Percentiles rank a stretch among this genome's conserved stretches.
Conservation (phyloP, 1,139 yeast species). For the Saccharomycopsis crataegensis region DNA sequence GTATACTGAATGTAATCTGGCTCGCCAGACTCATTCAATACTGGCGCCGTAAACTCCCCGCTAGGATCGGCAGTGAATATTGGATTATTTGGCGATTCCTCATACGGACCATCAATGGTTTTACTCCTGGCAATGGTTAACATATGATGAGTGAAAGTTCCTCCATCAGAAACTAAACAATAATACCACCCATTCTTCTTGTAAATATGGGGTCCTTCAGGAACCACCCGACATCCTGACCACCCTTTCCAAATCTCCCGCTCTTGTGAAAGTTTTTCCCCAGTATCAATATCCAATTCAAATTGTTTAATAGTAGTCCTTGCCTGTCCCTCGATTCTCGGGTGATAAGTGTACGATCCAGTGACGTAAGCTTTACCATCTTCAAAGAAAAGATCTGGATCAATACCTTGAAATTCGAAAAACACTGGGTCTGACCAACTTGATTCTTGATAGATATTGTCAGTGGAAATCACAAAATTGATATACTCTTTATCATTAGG, state of each 20-base stretch:
- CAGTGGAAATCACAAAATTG: slow-evolving; percentile 4
- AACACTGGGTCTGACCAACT: slow-evolving; percentile 13
- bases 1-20: slow-evolving; percentile 8
- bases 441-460: slow-evolving; percentile 9
- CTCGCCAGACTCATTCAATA: not conserved
- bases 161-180: slow-evolving; percentile 12
- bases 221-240: slow-evolving; percentile 12
- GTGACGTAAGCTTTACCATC: slow-evolving; percentile 6
- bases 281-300: slow-evolving; percentile 6
- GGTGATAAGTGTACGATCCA: slow-evolving; percentile 11
- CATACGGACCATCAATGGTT: slow-evolving; percentile 11
- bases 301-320: slow-evolving; percentile 9
- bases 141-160: slow-evolving; percentile 15
- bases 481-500: slow-evolving; percentile 3
- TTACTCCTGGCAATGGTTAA: slow-evolving; percentile 8
- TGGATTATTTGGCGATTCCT: slow-evolving; percentile 4
- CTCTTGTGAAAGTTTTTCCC: not conserved
- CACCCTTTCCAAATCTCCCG: slow-evolving; percentile 13
- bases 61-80: slow-evolving; percentile 14
- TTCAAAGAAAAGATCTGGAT: slow-evolving; percentile 15
- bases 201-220: slow-evolving; percentile 16
- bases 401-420: slow-evolving; percentile 17
- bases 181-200: slow-evolving; percentile 11
- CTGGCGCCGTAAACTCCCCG: slow-evolving; percentile 6
- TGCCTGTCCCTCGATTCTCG: slow-evolving; percentile 1